Evolutionary conservation across 2,329 filamentous ascomycete species (phyloP), one percentile per base, ranked within the genome.

Genomic region (Trichoderma afroharzianum): DNA sequence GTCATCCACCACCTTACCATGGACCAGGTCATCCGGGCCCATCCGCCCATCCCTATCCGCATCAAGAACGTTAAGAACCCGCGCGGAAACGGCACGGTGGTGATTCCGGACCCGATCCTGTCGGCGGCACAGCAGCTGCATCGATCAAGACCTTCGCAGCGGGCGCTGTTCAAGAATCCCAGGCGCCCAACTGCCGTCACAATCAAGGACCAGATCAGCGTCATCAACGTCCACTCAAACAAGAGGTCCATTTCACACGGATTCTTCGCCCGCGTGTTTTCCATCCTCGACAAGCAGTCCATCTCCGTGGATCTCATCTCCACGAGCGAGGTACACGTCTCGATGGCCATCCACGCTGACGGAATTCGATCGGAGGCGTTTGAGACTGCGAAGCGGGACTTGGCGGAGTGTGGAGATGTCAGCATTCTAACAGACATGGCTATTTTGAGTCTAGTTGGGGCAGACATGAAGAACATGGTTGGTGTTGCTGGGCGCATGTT

Each of bases 1-100:
- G 96, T 99, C 79, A 99, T 99, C 76, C 96, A 99, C 80, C 96
- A 97, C 75, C 92, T 98, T 80, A 99, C 96, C 77, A 98, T 99
- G 95, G 95, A 98, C 83, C 96, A 98, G 82, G 90, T 92, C 74
- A 94, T 96, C 79, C 92, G 93, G 77, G 93, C 93, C n/a, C 83
- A 85, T 28, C 90, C 90, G 1, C 91, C 91, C 66, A 96, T 96
- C 77, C 92, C 91, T 18, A 95, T 96, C 77, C 92, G 93, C 75
- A 96, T 96, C 83, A 96, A 96, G 85, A 97, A 97, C 78, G 93
- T 97, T 79, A 95, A 94, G 85, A 96, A 96, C 79, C 92, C 93
- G 0, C 88, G 90, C 57, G 92, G 92, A 71, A 88, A 88, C 64
- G 93, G 93, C 74, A 96, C 93, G 67, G 88, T 95, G 76, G 92